Conservation (phyloP, 1,284 basidiomycete genomes). For the Sphagnurus paluster region DNA sequence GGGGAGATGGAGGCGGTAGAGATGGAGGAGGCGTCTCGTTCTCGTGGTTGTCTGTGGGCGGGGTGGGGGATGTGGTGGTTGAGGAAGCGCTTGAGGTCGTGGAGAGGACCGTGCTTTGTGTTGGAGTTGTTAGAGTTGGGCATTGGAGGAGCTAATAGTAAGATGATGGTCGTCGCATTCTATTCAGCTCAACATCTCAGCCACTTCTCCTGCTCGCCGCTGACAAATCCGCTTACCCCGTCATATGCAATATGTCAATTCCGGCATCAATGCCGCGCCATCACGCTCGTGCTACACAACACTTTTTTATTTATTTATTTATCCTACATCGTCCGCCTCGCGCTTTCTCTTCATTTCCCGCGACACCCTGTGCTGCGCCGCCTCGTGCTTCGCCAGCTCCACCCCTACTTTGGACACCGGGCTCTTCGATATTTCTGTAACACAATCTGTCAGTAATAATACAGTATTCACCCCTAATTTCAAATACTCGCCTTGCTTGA, state of each 20-base stretch:
- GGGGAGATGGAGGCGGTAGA: conserved; percentile 22
- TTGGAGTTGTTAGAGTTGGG: conserved; percentile 15
- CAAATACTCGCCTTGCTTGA: conserved; percentile 71
- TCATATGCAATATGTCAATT: conserved; percentile 3
- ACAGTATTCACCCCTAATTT: background rate
- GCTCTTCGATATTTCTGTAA: conserved; percentile 86
- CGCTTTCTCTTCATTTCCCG: conserved; percentile 91
- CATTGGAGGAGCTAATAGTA: conserved; percentile 8
- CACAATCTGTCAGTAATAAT: background rate
- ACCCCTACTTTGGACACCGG: conserved; percentile 87
- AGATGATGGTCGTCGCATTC: conserved; percentile 10
- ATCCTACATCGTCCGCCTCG: conserved; percentile 71
- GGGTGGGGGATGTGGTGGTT: conserved; percentile 73
- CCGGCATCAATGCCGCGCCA: background rate
- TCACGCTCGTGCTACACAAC: background rate
- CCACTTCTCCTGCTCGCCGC: conserved; percentile 1
- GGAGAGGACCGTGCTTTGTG: conserved; percentile 65
- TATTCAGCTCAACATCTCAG: too few species aligned
- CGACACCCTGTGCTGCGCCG: conserved; percentile 86
- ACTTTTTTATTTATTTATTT: conserved; percentile 5
- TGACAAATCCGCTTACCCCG: conserved; percentile 10
- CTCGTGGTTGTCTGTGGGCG: conserved; percentile 16
- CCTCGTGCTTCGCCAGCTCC: conserved; percentile 88
- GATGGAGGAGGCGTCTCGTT: conserved; percentile 30
- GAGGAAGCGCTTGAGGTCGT: conserved; percentile 91